Conservation (phyloP, 2,329 filamentous ascomycete genomes). For the Colletotrichum sp. region DNA sequence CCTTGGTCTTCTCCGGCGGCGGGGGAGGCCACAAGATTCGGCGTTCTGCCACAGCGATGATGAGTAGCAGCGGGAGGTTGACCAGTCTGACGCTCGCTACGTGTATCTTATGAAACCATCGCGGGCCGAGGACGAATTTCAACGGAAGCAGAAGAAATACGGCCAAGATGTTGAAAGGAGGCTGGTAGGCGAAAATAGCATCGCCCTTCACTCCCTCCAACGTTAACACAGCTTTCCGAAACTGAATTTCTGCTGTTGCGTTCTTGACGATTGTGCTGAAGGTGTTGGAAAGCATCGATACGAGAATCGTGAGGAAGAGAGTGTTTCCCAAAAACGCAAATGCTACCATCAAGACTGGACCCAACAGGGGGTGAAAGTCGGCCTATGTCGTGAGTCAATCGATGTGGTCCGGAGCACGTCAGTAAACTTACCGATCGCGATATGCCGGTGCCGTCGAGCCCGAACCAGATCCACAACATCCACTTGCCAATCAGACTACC, state of each 20-base stretch:
- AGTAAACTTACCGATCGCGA: constrained; percentile 52
- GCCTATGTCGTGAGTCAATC: constrained; percentile 41
- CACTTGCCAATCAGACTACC: constrained; percentile 76
- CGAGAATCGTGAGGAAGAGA: constrained; percentile 85
- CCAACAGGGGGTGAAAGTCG: constrained; percentile 80
- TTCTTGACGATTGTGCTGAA: constrained; percentile 80
- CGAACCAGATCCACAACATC: constrained; percentile 96
- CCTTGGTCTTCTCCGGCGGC: constrained; percentile 21
- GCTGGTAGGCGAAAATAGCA: constrained; percentile 81
- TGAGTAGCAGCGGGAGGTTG: constrained; percentile 76
- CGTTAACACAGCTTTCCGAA: constrained; percentile 79
- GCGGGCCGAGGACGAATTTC: constrained; percentile 77
- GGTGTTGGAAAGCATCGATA: constrained; percentile 85
- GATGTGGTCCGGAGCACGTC: background rate
- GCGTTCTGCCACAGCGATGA: constrained; percentile 75
- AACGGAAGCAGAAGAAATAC: constrained; percentile 76
- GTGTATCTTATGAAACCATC: constrained; percentile 92
- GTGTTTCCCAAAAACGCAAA: constrained; percentile 89
- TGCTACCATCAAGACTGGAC: constrained; percentile 79
- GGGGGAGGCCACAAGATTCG: constrained; percentile 63
- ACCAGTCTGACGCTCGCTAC: constrained; percentile 76
- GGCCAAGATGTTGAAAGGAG: constrained; percentile 83
- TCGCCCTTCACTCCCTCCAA: constrained; percentile 88
- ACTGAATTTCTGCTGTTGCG: constrained; percentile 83
- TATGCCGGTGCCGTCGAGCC: constrained; percentile 75